These are phyloP conservation scores for Myxozyma udenii DNA, from an alignment of 805 yeast genomes.

Conservation along the genomic window DNA sequence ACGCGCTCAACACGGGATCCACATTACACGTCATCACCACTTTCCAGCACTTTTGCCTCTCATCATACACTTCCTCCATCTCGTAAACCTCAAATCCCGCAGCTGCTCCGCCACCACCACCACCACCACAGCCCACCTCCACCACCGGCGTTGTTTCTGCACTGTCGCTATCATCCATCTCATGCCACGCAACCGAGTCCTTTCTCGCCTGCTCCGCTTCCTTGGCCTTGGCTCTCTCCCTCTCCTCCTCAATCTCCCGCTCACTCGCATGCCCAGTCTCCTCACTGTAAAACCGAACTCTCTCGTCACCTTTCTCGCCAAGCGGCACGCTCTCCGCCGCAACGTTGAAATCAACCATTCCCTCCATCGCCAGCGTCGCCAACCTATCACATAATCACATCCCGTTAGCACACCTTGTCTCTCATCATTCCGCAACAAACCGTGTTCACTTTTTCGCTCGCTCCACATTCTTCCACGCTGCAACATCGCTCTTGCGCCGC, in stretches of 20 bases:
- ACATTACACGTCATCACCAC: slow-evolving; percentile 3
- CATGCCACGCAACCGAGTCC: not conserved
- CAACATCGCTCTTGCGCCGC: not conserved
- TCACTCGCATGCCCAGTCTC: too few relatives aligned
- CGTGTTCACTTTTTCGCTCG: not conserved
- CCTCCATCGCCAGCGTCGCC: slow-evolving; percentile 14
- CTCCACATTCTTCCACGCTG: not conserved
- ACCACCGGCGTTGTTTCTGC: not conserved
- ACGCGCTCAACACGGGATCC: slow-evolving; percentile 18
- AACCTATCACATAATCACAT: too few relatives aligned
- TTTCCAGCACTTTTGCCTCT: not conserved
- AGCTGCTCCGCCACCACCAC: not conserved
- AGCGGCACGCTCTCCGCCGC: slow-evolving; percentile 7
- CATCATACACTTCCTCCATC: slow-evolving; percentile 6
- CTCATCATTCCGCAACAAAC: too few relatives aligned
- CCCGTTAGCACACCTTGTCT: too few relatives aligned
- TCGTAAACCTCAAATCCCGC: not conserved
- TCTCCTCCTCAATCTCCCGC: not conserved
- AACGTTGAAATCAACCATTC: slow-evolving; percentile 6
- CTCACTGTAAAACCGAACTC: not conserved
- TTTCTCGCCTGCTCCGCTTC: not conserved
- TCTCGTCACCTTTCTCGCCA: not conserved
- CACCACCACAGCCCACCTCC: not conserved
- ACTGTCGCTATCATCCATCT: not conserved
- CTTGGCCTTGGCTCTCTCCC: not conserved